Base-by-base conservation (phyloP, 1,139 yeast species). In the Saccharomyces hybrid region DNA sequence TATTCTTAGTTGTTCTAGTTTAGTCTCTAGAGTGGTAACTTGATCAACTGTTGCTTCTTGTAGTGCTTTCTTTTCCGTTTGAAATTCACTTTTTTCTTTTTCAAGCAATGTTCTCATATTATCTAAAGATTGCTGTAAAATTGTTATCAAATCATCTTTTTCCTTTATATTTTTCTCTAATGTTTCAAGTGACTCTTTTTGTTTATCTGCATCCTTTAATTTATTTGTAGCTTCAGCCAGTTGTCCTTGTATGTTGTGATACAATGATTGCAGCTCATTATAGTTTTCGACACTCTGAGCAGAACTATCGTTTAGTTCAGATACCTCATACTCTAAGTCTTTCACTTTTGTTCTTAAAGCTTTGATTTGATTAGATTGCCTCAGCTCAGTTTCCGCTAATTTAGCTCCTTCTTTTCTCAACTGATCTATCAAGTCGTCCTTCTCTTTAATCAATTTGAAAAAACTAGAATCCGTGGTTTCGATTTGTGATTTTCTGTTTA, bases 361-460 rank as follows among this genome's bases (percentile, higher is more conserved):
- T 61, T 87, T 87, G 52, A 91, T 81, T 1, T 84, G 75, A 44
- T 83, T 88, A 63, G 81, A 83, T 53, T 84, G 76, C 61, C 81
- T 81, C 41, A 89, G 75, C 64, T 93, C 97, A 58, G 82, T 85
- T 56, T 79, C 79, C 0, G 96, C 85, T 46, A 91, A 72, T 29
- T 79, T 81, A 59, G 87, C 85, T 3, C 97, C 97, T 69, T 91
- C 98, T 55, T 80, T 82, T 64, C 86, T 69, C 41, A 91, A 73
- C 81, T 84, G 57, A 0, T 61, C 61, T n/a, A 71, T 71, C 31
- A 60, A 59, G 1, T 60, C 68, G 49, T 71, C 73, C 51, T 71
- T 71, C 53, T 72, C 70, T 53, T 64, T 64, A 2, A 61, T 51
- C 7, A 56, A 52, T 38, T 50, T 58, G 20, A 54, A 49, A 7